Evolutionary conservation across 1,284 basidiomycete species (phyloP), one percentile per base, ranked within the genome.

Genomic region (Pseudomicrostroma phylloplanum): DNA sequence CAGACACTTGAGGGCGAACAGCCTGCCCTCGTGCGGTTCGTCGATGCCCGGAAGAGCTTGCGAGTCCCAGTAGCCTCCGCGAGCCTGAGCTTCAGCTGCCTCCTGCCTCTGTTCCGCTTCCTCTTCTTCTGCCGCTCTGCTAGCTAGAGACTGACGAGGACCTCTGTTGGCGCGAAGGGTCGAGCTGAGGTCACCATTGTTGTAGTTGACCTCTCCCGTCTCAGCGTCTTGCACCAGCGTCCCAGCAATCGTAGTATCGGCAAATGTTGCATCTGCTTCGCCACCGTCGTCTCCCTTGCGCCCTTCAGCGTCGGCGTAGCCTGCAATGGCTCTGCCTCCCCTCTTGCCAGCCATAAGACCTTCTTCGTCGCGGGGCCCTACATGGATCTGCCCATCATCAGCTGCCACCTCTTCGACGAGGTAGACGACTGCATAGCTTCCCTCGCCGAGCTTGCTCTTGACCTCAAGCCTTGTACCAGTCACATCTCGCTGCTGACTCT

Each of bases 1-100:
- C 63, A 98, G 83, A 80, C 92, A 91, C 83, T 98, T 98, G 81
- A 98, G 86, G 19, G 94, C 93, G 79, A 89, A 98, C 79, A 96
- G 39, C 66, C 67, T 42, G 36, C 51, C 51, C 23, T 54, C 51
- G n/a, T 54, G 51, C 13, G 51, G 51, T 13, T 54, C 21, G 51
- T 26, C 36, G 41, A 46, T 39, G 54, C 54, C 40, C 39, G 40
- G 21, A 15, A 36, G 46, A 23, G 30, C 19, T 55, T 59, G 30
- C 30, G 30, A 36, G 30, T 36, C 30, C 43, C 46, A 19, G 21
- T 17, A 15, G 30, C 49, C 17, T 43, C 39, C 46, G 41, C 49
- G 36, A 46, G 15, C 17, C 12, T 48, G 6, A 6, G 15, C 43
- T 21, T 48, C 43, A n/a, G 15, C 43, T 48, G 15, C 43, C 12